Conservation (phyloP, 2,329 filamentous ascomycete species). For the Epichloe glyceriae region DNA sequence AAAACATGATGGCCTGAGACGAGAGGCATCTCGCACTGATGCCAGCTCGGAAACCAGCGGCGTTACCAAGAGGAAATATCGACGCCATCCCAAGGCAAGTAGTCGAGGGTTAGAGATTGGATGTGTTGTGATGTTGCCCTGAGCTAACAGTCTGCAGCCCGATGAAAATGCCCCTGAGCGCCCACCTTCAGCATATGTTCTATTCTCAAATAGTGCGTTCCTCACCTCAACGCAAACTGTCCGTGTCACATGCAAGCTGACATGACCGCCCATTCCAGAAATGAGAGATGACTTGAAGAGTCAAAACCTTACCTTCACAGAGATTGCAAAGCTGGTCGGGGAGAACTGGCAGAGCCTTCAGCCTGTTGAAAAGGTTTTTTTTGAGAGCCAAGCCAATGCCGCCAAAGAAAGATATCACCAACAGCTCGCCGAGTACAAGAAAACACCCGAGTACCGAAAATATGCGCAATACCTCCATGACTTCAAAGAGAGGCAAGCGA, state of each 20-base stretch:
- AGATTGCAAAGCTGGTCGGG: slow-evolving; percentile 71
- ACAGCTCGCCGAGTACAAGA: slow-evolving; percentile 65
- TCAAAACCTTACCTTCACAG: slow-evolving; percentile 65
- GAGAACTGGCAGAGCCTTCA: slow-evolving; percentile 68
- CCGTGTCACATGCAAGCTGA: not conserved
- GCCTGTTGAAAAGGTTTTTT: slow-evolving; percentile 54
- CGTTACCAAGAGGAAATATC: slow-evolving; percentile 58
- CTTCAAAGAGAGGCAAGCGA: slow-evolving; percentile 61
- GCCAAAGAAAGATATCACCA: slow-evolving; percentile 67
- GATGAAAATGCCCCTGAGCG: slow-evolving; percentile 71
- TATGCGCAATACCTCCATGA: slow-evolving; percentile 64
- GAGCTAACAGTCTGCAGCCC: slow-evolving; percentile 30
- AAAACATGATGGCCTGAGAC: slow-evolving; percentile 39
- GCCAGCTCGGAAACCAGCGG: slow-evolving; percentile 28
- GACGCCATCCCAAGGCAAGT: slow-evolving; percentile 59
- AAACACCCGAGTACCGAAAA: slow-evolving; percentile 53
- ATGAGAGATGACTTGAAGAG: slow-evolving; percentile 68
- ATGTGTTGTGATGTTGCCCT: not conserved
- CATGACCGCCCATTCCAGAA: slow-evolving; percentile 31
- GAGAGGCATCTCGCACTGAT: slow-evolving; percentile 35
- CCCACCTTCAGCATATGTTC: slow-evolving; percentile 70
- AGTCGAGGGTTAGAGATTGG: not conserved
- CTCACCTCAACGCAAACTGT: not conserved
- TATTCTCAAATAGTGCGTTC: slow-evolving; percentile 69
- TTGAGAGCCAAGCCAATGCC: slow-evolving; percentile 55